phyloP scores from a whole-genome alignment of 306 rosid genomes.

The Ceratonia siliqua region DNA sequence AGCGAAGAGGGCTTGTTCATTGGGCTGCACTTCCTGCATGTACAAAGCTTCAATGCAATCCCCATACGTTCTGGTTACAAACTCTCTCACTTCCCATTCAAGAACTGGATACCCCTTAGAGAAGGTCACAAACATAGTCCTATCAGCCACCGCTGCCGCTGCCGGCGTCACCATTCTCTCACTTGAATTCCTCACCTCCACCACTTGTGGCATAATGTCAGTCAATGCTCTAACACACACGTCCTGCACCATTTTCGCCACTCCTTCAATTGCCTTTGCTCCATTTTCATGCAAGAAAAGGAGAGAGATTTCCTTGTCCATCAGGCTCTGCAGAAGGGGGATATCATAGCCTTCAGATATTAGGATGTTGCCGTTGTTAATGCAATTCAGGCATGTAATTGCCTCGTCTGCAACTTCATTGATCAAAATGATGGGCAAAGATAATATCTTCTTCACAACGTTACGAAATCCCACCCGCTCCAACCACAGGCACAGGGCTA shows the following conservation, averaged over 20 bases:
- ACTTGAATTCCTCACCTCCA: not conserved
- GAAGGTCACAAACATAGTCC: constrained; percentile 81
- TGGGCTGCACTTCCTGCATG: constrained; percentile 55
- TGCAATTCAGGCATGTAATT: constrained; percentile 40
- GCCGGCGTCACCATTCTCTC: not conserved
- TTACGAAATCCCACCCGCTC: constrained; percentile 56
- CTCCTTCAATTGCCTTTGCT: constrained; percentile 11
- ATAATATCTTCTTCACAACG: constrained; percentile 36
- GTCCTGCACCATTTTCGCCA: constrained; percentile 26
- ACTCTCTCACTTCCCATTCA: constrained; percentile 65
- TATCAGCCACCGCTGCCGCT: constrained; percentile 36
- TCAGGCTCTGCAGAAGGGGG: constrained; percentile 49
- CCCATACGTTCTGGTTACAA: constrained; percentile 44
- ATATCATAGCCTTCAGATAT: constrained; percentile 31
- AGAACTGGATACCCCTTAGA: constrained; percentile 62
- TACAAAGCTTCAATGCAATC: constrained; percentile 59
- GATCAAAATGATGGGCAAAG: constrained; percentile 50
- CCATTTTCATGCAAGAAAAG: constrained; percentile 36
- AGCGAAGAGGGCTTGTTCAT: constrained; percentile 66
- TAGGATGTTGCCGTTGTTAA: constrained; percentile 24
- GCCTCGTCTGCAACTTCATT: constrained; percentile 71
- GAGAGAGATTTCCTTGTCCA: constrained; percentile 46
- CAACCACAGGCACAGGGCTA: constrained; percentile 77
- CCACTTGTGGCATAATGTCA: constrained; percentile 52
- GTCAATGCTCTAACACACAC: constrained; percentile 50